Evolutionary conservation across 129 eudicot species (phyloP).

Genomic region (Smallanthus sonchifolius): DNA sequence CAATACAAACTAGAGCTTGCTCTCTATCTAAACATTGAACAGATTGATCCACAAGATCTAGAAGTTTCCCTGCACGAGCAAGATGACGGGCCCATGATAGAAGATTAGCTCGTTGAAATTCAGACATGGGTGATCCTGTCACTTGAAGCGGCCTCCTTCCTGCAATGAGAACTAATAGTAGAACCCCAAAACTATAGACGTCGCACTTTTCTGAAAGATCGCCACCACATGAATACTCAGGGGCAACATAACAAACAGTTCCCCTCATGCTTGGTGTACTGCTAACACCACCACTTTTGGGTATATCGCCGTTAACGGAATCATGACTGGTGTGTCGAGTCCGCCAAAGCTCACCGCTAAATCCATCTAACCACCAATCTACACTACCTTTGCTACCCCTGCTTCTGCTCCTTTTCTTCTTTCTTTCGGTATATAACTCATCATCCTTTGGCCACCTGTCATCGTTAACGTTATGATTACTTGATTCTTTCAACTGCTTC

Average conservation of each 20-base stretch:
- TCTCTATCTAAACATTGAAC: conserved; percentile 48
- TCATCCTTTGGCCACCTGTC: conserved; percentile 69
- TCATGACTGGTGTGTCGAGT: conserved; percentile 59
- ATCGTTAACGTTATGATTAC: conserved; percentile 29
- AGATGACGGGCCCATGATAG: conserved; percentile 89
- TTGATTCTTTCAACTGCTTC: conserved; percentile 31
- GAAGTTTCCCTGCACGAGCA: conserved; percentile 94
- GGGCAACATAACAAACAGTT: conserved; percentile 87
- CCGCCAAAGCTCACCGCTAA: conserved; percentile 88
- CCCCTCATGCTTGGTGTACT: conserved; percentile 98
- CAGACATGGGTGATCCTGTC: conserved; percentile 86
- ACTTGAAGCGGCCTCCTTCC: conserved; percentile 91
- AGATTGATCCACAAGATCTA: conserved; percentile 75
- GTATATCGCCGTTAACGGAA: conserved; percentile 75
- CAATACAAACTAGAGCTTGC: conserved; percentile 59
- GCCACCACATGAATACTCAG: conserved; percentile 68
- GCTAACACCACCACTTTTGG: conserved; percentile 74
- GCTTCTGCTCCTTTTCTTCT: conserved; percentile 68
- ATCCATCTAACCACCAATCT: conserved; percentile 95
- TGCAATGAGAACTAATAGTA: conserved; percentile 75
- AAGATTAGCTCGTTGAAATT: conserved; percentile 85
- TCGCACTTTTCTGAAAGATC: conserved; percentile 90
- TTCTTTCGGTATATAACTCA: conserved; percentile 38
- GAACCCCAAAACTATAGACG: conserved; percentile 81
- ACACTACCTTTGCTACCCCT: conserved; percentile 66